Conservation (phyloP, 2,329 filamentous ascomycete species). For the Xylaria sp. region DNA sequence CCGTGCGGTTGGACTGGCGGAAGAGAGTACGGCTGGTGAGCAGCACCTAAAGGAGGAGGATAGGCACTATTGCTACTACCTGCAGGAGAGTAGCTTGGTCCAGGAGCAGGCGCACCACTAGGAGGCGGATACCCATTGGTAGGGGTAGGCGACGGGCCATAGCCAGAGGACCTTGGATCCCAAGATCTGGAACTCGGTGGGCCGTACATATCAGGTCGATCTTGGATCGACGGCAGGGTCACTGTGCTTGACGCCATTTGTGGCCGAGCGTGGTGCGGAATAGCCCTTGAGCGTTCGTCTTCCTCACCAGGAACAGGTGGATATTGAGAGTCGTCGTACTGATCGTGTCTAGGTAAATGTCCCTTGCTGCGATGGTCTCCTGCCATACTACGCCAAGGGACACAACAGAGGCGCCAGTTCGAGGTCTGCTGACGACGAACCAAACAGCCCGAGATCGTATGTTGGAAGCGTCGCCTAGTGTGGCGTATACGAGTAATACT, state of each 20-base stretch:
- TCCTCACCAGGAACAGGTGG: constrained; percentile 56
- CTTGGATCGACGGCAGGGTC: constrained; percentile 63
- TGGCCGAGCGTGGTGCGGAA: constrained; percentile 48
- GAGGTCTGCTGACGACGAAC: constrained; percentile 43
- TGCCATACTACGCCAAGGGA: constrained; percentile 52
- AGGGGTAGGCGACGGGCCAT: constrained; percentile 56
- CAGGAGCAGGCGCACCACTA: constrained; percentile 37
- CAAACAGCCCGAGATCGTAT: constrained; percentile 35
- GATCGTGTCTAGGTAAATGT: constrained; percentile 50
- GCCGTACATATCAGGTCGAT: constrained; percentile 52
- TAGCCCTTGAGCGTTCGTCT: constrained; percentile 53
- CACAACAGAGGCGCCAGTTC: constrained; percentile 48
- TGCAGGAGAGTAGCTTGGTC: constrained; percentile 45
- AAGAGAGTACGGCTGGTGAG: constrained; percentile 41
- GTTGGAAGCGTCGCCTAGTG: constrained; percentile 20
- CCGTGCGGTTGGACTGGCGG: constrained; percentile 51
- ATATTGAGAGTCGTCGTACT: constrained; percentile 56
- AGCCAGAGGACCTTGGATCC: constrained; percentile 53
- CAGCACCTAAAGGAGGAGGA: constrained; percentile 38
- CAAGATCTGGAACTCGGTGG: constrained; percentile 43
- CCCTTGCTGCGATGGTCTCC: constrained; percentile 52
- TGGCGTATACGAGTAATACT: constrained; percentile 16
- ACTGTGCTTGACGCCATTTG: constrained; percentile 58
- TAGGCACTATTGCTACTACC: constrained; percentile 40
- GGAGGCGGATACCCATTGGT: constrained; percentile 60